phyloP scores from a whole-genome alignment of 2,329 filamentous ascomycete genomes.

The Furcasterigmium furcatum region DNA sequence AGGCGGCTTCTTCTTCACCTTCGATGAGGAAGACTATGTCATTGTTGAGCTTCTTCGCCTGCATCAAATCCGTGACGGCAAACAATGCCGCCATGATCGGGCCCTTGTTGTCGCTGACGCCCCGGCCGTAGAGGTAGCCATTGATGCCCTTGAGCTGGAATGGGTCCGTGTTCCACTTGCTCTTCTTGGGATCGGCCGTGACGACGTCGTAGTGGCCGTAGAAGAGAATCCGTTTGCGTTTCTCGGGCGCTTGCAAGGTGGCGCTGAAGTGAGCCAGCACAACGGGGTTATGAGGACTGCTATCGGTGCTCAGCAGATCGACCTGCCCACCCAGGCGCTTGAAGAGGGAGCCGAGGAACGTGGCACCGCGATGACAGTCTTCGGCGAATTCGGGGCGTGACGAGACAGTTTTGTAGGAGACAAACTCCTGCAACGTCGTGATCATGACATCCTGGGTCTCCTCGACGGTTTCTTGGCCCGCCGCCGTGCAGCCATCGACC shows the following conservation, averaged over 20 bases:
- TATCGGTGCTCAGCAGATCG: slow-evolving; percentile 81
- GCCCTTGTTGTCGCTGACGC: slow-evolving; percentile 97
- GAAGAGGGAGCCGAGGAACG: slow-evolving; percentile 85
- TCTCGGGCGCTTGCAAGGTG: slow-evolving; percentile 59
- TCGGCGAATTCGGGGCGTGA: slow-evolving; percentile 82
- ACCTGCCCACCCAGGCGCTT: slow-evolving; percentile 88
- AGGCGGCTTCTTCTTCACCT: slow-evolving; percentile 94
- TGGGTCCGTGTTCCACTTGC: slow-evolving; percentile 83
- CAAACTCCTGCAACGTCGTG: slow-evolving; percentile 77
- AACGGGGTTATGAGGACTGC: slow-evolving; percentile 77
- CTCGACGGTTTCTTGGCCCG: slow-evolving; percentile 23
- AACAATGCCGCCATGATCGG: slow-evolving; percentile 93
- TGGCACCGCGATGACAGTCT: slow-evolving; percentile 89
- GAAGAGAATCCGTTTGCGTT: slow-evolving; percentile 79
- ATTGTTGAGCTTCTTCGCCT: slow-evolving; percentile 78
- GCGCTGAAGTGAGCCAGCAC: slow-evolving; percentile 86
- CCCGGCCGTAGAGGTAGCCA: slow-evolving; percentile 90
- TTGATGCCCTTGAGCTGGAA: slow-evolving; percentile 88
- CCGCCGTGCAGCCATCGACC: slow-evolving; percentile 34
- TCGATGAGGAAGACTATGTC: slow-evolving; percentile 95
- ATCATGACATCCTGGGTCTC: slow-evolving; percentile 54
- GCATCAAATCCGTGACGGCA: slow-evolving; percentile 83
- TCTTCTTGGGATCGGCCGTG: slow-evolving; percentile 75
- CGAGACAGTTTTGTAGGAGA: slow-evolving; percentile 89
- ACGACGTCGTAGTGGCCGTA: slow-evolving; percentile 99